These are phyloP conservation scores for Gleditsia sinensis DNA, from an alignment of 306 rosid genomes.

Conservation along the genomic window DNA sequence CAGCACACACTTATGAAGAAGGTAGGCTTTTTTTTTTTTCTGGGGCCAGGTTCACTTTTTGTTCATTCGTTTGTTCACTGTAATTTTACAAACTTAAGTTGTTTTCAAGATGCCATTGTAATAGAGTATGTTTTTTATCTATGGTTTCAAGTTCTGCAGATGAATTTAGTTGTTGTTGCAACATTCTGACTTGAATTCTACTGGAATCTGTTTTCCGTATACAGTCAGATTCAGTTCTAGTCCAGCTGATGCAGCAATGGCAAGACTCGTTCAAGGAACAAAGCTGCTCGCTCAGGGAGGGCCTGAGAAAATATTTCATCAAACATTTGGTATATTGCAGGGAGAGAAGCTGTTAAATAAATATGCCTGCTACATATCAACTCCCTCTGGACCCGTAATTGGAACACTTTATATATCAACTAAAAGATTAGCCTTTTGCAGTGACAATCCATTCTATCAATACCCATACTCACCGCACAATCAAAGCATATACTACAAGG, in stretches of 20 bases:
- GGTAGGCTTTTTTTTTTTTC: neutral
- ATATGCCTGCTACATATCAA: slow-evolving; percentile 69
- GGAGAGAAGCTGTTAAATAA: slow-evolving; percentile 67
- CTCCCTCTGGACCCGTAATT: slow-evolving; percentile 63
- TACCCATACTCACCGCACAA: slow-evolving; percentile 50
- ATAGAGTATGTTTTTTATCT: neutral
- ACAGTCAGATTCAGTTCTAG: slow-evolving; percentile 60
- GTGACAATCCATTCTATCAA: slow-evolving; percentile 61
- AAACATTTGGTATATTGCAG: slow-evolving; percentile 49
- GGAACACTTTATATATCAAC: slow-evolving; percentile 68
- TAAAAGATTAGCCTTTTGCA: slow-evolving; percentile 73
- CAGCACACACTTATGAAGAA: neutral
- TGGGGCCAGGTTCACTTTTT: neutral
- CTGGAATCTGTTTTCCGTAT: slow-evolving; percentile 11
- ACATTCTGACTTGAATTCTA: neutral
- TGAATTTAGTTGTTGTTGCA: neutral
- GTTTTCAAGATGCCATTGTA: neutral
- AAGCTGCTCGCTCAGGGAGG: slow-evolving; percentile 69
- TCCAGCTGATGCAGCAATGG: slow-evolving; percentile 71
- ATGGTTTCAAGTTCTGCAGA: neutral
- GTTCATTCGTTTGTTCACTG: neutral
- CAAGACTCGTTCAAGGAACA: slow-evolving; percentile 67
- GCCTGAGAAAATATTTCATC: slow-evolving; percentile 55
- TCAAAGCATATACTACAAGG: slow-evolving; percentile 62
- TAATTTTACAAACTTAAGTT: neutral